A percentile compares a stretch with the other conserved stretches of the same genome.
phyloP scores from a whole-genome alignment of 371 early-diverging fungal species.

The Syncephalastrum monosporum region DNA sequence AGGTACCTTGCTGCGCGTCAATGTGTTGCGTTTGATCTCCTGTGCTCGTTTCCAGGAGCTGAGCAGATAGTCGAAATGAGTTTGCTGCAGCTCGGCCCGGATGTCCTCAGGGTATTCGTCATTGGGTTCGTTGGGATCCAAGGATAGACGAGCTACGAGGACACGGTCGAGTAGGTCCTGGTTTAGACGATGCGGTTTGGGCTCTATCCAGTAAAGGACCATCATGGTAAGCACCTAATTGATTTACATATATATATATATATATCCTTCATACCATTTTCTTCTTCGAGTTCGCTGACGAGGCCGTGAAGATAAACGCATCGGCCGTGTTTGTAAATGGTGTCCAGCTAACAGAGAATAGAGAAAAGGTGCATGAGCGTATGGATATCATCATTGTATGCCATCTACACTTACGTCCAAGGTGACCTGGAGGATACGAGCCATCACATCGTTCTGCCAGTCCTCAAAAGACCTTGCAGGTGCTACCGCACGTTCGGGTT shows the following conservation, averaged over 20 bases:
- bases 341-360: constrained; percentile 17
- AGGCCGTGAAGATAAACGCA: constrained; percentile 38
- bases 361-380: neutral
- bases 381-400: neutral
- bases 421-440: constrained; percentile 80
- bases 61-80: constrained; percentile 79
- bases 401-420: constrained; percentile 59
- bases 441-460: constrained; percentile 85
- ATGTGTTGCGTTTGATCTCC: constrained; percentile 53
- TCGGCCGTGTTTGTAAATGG: constrained; percentile 33
- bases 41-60: constrained; percentile 69
- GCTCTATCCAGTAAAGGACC: constrained; percentile 17
- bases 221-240: neutral
- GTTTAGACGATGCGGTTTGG: constrained; percentile 51
- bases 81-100: constrained; percentile 30
- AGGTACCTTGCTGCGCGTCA: constrained; percentile 46
- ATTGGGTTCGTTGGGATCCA: constrained; percentile 53
- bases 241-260: neutral
- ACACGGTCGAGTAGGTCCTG: constrained; percentile 67
- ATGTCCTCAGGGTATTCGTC: constrained; percentile 42
- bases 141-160: constrained; percentile 74
- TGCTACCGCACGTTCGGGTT: constrained; percentile 12
- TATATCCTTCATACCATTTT: constrained; percentile 25
- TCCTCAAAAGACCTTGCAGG: constrained; percentile 71
- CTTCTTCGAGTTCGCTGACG: constrained; percentile 41